Evolutionary conservation across 208 protist genomes (phyloP), one percentile per base, ranked within the genome.

Genomic region (Trypanosomatidae sp.): DNA sequence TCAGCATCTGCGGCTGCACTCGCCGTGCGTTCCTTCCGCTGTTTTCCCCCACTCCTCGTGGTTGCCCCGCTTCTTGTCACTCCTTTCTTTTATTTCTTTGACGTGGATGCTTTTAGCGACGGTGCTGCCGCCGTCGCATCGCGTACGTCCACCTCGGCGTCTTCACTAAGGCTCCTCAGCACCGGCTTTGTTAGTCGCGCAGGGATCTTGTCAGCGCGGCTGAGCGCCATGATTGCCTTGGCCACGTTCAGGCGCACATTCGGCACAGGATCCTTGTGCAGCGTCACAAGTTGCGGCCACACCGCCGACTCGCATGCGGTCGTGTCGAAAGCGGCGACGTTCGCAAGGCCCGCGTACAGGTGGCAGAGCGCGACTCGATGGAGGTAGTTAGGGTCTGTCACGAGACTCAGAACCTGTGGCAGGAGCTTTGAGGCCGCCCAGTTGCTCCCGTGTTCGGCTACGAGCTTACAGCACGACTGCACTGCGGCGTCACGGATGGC

Each of bases 191-290:
- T 77, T 17, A 91, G 77, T 36, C 73, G 73, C 9, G 77, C 74
- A 12, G 86, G 55, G 47, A 92, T 65, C 74, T 93, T 90, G 25
- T 84, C 81, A 4, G 71, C 72, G 17, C 47, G 53, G 44, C 78
- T 83, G 28, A 94, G 82, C 41, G 87, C 84, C 22, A 85, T 58
- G 25, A 92, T 76, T 8, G 88, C 90, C 71, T 86, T 83, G 55
- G 89, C 90, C 10, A 90, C 88, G 72, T 91, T 91, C 53, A 95
- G 64, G 1, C 92, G 92, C 67, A 97, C 92, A 71, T 97, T 97
- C 6, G 88, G 77, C n/a, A 97, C 87, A 1, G 72, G 62, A 62
- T 97, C 92, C 39, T 80, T 74, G 62, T 79, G 79, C 46, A 97
- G 81, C 66, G 83, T 78, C 58, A 85, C 69, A 17, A 96, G 72